phyloP scores from a whole-genome alignment of 116 monocot species.

The Zostera marina region DNA sequence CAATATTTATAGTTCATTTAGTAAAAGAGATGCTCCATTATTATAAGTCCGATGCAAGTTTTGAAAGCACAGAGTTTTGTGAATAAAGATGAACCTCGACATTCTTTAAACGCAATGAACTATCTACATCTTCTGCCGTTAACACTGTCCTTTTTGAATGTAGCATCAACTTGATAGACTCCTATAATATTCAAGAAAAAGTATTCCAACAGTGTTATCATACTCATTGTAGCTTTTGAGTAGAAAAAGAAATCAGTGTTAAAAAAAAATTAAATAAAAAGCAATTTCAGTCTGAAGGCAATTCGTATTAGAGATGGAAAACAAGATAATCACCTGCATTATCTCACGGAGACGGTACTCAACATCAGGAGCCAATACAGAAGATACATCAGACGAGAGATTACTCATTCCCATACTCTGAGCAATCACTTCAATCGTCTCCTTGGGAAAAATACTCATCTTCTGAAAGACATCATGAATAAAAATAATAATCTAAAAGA shows the following conservation, averaged over 20 bases:
- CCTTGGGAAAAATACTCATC: conserved; percentile 98
- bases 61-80: neutral
- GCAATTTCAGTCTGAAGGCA: neutral
- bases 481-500: too few species aligned
- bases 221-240: neutral
- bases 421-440: conserved; percentile 92
- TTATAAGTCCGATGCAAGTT: neutral
- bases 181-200: conserved; percentile 24
- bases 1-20: too few species aligned
- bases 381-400: conserved; percentile 66
- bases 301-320: neutral
- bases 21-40: too few species aligned
- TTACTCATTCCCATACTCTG: conserved; percentile 83
- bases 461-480: neutral
- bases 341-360: conserved; percentile 99
- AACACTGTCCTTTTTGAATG: conserved; percentile 79
- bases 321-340: conserved; percentile 53
- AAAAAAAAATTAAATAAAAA: neutral
- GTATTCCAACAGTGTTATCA: neutral
- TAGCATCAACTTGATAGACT: conserved; percentile 95
- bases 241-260: too few species aligned
- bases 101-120: conserved; percentile 77
- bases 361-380: conserved; percentile 79
- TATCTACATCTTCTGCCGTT: conserved; percentile 87
- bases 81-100: conserved; percentile 39